Base-by-base conservation (phyloP, 441 rosid species). In the Capsella rubella region DNA sequence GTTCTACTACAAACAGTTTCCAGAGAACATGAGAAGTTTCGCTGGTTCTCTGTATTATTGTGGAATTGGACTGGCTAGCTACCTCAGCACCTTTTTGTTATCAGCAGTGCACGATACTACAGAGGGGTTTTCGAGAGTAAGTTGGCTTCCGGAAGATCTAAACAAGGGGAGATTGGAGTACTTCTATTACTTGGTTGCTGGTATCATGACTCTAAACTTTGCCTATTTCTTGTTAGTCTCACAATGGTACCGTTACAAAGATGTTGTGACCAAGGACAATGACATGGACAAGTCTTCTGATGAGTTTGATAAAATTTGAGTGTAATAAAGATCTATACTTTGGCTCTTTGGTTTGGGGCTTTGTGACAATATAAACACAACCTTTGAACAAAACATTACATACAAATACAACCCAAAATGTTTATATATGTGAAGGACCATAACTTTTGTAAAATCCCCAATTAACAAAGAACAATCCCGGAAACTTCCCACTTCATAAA, bases 1-100 rank as follows among this genome's bases (percentile, higher is more conserved):
- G 71, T 86, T 89, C 49, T 85, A 82, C 80, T 89, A 90, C 81
- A 84, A 86, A 78, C 87, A 89, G 71, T 87, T 89, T 68, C 92
- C 94, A 0, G 93, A 87, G 65, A 87, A 87, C 79, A 83, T 87
- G 90, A 80, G 88, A 75, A 90, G 93, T 68, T 69, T 86, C 10
- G 93, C 83, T 0, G 92, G 88, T 8, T 81, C 95, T 9, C 56
- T 87, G 63, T 18, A 82, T 1, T 85, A 77, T 37, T 79, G 86
- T n/a, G 87, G 88, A 3, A 5, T 81, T 0, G 95, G 87, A 25
- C 9, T 62, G 10, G 78, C 93, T 1, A 85, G 75, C 58, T 89
- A 85, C 43, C 72, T 85, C 9, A 82, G 82, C 64, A 75, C 79
- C 54, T 75, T 87, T 16, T 54, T 87, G 82, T 70, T 89, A 74